A percentile compares a stretch with the other conserved stretches of the same genome.
Evolutionary conservation across 257 asterid genomes (phyloP).

Genomic region (Nicotiana undulata): DNA sequence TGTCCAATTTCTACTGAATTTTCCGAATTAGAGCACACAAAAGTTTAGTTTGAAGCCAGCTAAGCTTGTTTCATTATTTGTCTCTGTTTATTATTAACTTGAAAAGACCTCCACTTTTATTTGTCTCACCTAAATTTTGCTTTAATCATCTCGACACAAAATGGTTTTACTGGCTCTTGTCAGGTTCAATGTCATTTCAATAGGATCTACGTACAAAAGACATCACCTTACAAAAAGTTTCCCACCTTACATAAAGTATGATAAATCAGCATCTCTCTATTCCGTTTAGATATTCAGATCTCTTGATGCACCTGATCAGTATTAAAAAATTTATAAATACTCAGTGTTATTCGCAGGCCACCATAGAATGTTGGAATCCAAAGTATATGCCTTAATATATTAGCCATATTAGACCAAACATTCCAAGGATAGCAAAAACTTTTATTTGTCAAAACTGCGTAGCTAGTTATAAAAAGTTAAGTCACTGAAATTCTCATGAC

Average conservation of each 20-base stretch:
- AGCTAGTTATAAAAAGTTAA: neutral
- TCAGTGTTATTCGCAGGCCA: neutral
- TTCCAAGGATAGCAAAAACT: neutral
- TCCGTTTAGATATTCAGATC: neutral
- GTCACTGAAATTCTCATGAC: neutral
- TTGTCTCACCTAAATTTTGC: neutral
- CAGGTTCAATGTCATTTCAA: neutral
- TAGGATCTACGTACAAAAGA: neutral
- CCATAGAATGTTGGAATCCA: neutral
- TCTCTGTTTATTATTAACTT: slow-evolving; percentile 10
- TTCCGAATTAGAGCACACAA: neutral
- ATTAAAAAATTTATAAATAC: neutral
- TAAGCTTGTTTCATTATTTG: slow-evolving; percentile 24
- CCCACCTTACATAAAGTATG: neutral
- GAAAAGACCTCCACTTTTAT: neutral
- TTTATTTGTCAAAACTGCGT: neutral
- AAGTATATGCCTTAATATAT: neutral
- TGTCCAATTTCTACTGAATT: neutral
- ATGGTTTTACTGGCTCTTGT: neutral
- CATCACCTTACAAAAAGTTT: neutral
- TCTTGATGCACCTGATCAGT: neutral
- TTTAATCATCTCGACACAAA: neutral
- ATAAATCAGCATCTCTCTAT: neutral
- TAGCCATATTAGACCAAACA: neutral
- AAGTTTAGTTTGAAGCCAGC: slow-evolving; percentile 1